A percentile compares a stretch with the other conserved stretches of the same genome.
These are phyloP conservation scores for Cicer bijugum DNA, from an alignment of 306 rosid genomes.

Conservation along the genomic window DNA sequence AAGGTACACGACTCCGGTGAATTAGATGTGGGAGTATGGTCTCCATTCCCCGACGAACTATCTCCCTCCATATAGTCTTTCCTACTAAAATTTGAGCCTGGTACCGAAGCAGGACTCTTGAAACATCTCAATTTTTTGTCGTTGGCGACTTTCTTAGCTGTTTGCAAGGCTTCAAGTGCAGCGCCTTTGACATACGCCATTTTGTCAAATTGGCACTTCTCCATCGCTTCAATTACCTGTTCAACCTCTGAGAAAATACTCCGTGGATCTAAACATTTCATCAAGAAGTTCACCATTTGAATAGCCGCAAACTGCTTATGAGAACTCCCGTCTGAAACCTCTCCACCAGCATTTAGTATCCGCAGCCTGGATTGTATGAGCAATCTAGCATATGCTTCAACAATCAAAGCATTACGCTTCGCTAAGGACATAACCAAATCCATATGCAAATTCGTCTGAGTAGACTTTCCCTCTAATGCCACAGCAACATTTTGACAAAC, in stretches of 20 bases:
- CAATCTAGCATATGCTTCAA: constrained; percentile 90
- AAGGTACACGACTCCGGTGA: constrained; percentile 74
- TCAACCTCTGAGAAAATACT: constrained; percentile 77
- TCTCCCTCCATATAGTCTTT: constrained; percentile 53
- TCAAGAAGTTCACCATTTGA: constrained; percentile 83
- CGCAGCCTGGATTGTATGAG: constrained; percentile 66
- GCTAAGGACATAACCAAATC: constrained; percentile 85
- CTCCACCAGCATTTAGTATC: constrained; percentile 61
- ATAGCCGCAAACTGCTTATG: constrained; percentile 75
- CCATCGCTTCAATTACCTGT: constrained; percentile 75
- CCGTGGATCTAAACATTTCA: constrained; percentile 77
- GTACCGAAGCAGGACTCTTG: constrained; percentile 59
- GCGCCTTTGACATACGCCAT: constrained; percentile 84
- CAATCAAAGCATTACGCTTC: constrained; percentile 71
- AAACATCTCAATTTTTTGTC: constrained; percentile 57
- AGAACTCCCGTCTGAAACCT: constrained; percentile 68
- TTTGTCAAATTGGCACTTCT: constrained; percentile 71
- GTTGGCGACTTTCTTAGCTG: constrained; percentile 60
- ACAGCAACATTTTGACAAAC: constrained; percentile 87
- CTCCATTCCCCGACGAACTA: constrained; percentile 50
- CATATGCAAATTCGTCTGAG: constrained; percentile 77
- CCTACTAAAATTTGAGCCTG: constrained; percentile 69
- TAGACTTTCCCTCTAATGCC: constrained; percentile 74
- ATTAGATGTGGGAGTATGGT: constrained; percentile 56
- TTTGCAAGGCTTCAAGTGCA: constrained; percentile 88